A percentile compares a stretch with the other conserved stretches of the same genome.
Evolutionary conservation across 495 filamentous ascomycete genomes (phyloP).

Genomic region (Extremus antarcticus): DNA sequence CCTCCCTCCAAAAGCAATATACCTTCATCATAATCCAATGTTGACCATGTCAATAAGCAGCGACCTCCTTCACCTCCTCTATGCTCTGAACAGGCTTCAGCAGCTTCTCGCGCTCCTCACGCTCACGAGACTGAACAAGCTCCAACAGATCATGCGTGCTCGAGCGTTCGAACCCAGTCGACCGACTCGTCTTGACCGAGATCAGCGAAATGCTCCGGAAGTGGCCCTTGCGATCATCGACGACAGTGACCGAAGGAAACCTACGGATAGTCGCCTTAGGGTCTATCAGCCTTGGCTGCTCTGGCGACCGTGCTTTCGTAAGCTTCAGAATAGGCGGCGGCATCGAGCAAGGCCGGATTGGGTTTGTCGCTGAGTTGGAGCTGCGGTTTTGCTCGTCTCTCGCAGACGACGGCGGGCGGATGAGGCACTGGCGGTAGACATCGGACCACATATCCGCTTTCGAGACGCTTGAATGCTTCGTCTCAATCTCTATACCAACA

Average conservation of each 20-base stretch:
- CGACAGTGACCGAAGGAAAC: constrained; percentile 17
- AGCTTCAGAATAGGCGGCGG: constrained; percentile 12
- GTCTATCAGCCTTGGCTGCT: constrained; percentile 2
- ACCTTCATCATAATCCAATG: no score
- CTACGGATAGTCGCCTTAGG: constrained; percentile 3
- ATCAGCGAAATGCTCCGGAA: constrained; percentile 13
- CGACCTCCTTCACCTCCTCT: not conserved
- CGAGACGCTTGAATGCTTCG: not conserved
- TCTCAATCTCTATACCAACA: not conserved
- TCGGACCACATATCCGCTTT: constrained; percentile 11
- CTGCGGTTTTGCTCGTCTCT: not conserved
- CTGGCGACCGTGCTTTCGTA: constrained; percentile 10
- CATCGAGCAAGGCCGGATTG: not conserved
- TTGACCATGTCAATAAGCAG: not conserved
- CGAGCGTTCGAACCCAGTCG: not conserved
- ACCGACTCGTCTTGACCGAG: not conserved
- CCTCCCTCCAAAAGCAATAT: not conserved
- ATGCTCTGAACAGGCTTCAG: not conserved
- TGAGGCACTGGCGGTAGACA: constrained; percentile 12
- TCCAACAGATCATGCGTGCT: not conserved
- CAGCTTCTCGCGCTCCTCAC: not conserved
- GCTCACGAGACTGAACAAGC: not conserved
- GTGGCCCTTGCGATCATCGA: constrained; percentile 19
- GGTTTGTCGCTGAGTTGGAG: not conserved
- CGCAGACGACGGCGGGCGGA: not conserved